Conservation (phyloP, 1,284 basidiomycete species). For the Lignosus rhinocerotis region DNA sequence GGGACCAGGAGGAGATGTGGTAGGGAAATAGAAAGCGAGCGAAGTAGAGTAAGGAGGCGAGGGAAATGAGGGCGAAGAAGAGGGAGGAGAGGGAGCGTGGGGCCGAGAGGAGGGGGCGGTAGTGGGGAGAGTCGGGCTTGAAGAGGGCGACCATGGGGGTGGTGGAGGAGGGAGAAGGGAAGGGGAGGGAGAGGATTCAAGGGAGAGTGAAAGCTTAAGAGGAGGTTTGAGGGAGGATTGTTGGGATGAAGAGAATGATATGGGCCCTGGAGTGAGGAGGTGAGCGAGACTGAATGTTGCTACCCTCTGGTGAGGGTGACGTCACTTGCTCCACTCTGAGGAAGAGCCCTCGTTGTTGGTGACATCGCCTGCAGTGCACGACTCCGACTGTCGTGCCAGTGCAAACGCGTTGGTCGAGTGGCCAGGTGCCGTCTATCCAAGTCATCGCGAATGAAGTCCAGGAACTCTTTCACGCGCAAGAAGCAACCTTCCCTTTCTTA, state of each 20-base stretch:
- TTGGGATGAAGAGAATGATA: no score
- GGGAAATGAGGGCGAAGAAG: conserved; percentile 18
- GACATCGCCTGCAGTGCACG: no score
- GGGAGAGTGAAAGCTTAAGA: no score
- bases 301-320: conserved; percentile 1
- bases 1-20: conserved; percentile 3
- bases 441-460: no score
- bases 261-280: no score
- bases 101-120: conserved; percentile 15
- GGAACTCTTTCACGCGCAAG: no score
- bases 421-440: no score
- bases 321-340: conserved; percentile 8
- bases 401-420: no score
- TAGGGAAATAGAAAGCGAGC: conserved; percentile 19
- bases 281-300: no score
- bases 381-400: no score
- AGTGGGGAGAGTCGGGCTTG: conserved; percentile 15
- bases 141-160: conserved; percentile 20
- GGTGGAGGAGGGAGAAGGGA: not conserved
- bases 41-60: conserved; percentile 18
- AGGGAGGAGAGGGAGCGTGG: conserved; percentile 18
- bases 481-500: no score
- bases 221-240: no score
- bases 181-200: not conserved
- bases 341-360: not conserved